phyloP scores from a whole-genome alignment of 2,329 filamentous ascomycete genomes.

The Zasmidium angulare region DNA sequence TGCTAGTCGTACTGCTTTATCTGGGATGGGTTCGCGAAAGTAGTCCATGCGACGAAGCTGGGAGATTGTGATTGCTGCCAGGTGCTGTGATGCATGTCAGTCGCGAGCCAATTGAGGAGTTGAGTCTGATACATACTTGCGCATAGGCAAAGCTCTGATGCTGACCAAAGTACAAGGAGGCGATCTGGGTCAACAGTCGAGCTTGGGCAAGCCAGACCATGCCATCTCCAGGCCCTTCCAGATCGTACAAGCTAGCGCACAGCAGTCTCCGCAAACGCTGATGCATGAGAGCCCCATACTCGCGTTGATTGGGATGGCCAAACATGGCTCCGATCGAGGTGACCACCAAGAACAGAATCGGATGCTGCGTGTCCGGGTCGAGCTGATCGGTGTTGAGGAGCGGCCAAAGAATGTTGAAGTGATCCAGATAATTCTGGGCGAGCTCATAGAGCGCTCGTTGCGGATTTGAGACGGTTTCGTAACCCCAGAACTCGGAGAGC shows the following conservation, averaged over 20 bases:
- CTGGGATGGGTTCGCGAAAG: conserved; percentile 16
- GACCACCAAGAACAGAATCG: conserved; percentile 15
- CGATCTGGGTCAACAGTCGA: conserved; percentile 15
- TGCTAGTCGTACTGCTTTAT: background rate
- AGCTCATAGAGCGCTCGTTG: conserved; percentile 12
- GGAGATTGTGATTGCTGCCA: conserved; percentile 17
- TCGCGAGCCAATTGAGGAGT: no score
- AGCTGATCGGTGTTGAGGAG: conserved; percentile 12
- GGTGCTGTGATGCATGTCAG: conserved; percentile 7
- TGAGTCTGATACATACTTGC: conserved; percentile 1
- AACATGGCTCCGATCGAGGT: conserved; percentile 20
- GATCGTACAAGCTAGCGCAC: conserved; percentile 17
- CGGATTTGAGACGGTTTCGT: background rate
- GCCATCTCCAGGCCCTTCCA: conserved; percentile 14
- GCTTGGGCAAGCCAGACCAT: conserved; percentile 19
- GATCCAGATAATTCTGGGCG: conserved; percentile 11
- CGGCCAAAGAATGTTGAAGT: conserved; percentile 19
- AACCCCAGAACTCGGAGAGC: conserved; percentile 14
- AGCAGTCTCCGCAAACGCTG: conserved; percentile 14
- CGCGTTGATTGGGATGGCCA: conserved; percentile 8
- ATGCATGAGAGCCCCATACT: conserved; percentile 19
- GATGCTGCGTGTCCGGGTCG: conserved; percentile 14
- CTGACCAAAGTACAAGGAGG: conserved; percentile 21
- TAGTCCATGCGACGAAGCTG: conserved; percentile 19
- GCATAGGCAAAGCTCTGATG: conserved; percentile 20